These are phyloP conservation scores for Trichaptum fuscoviolaceum DNA, from an alignment of 768 basidiomycete species.

Conservation along the genomic window DNA sequence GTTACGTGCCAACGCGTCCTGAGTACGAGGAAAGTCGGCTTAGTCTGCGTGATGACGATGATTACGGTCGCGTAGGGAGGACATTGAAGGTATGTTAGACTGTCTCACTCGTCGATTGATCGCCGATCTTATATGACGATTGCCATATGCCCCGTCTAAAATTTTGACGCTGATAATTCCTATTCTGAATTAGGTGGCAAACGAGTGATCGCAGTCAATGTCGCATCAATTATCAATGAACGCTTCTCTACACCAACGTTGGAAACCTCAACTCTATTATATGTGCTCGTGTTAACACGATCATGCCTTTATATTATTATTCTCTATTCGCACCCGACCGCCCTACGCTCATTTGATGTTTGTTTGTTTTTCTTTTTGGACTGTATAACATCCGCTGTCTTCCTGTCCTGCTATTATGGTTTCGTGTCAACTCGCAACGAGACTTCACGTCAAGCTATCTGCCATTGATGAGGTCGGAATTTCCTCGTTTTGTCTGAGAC, in stretches of 20 bases:
- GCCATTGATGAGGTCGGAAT: background rate
- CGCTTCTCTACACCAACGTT: background rate
- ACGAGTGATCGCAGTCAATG: background rate
- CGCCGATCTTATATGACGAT: background rate
- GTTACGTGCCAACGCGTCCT: conserved; percentile 9
- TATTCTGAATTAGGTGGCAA: background rate
- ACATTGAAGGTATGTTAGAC: conserved; percentile 49
- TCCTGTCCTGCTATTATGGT: background rate
- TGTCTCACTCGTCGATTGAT: background rate
- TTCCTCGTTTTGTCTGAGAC: background rate
- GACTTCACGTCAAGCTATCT: background rate
- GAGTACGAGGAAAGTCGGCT: conserved; percentile 18
- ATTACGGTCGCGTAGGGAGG: conserved; percentile 25
- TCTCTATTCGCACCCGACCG: background rate
- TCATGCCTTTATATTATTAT: background rate
- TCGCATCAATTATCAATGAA: background rate
- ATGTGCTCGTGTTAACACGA: background rate
- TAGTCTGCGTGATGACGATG: conserved; percentile 29
- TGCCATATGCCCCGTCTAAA: background rate
- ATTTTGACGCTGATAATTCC: background rate
- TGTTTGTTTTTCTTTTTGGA: background rate
- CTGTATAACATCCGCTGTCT: background rate
- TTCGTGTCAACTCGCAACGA: background rate
- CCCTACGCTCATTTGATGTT: background rate
- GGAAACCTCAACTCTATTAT: background rate